These are phyloP conservation scores for Colletotrichum sp. DNA, from an alignment of 2,329 filamentous ascomycete species.

Conservation along the genomic window DNA sequence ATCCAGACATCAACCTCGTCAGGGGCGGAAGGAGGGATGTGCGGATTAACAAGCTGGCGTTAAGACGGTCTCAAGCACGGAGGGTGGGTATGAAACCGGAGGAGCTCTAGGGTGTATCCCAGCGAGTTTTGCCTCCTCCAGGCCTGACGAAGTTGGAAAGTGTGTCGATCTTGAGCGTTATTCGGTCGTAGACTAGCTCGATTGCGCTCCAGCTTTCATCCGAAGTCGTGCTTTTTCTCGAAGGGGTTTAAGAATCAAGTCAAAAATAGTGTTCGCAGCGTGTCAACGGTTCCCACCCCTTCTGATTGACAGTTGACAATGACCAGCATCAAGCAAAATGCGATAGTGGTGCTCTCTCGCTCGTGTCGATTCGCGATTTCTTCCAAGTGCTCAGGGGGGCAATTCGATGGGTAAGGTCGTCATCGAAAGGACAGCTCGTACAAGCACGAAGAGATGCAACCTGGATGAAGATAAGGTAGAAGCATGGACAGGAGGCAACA, in stretches of 20 bases:
- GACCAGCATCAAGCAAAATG: neutral
- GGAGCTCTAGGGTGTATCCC: neutral
- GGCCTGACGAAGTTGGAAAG: neutral
- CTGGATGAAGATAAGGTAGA: neutral
- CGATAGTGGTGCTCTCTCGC: neutral
- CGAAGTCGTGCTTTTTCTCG: slow-evolving; percentile 7
- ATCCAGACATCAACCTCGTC: neutral
- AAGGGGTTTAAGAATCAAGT: neutral
- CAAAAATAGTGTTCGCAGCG: neutral
- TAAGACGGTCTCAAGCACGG: slow-evolving; percentile 4
- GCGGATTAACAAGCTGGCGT: slow-evolving; percentile 1
- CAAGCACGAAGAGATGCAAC: neutral
- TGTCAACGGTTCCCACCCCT: neutral
- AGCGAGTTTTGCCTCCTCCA: neutral
- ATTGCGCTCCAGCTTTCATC: slow-evolving; percentile 6
- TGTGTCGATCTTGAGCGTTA: neutral
- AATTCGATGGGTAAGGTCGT: neutral
- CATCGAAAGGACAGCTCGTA: neutral
- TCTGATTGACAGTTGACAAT: neutral
- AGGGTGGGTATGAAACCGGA: slow-evolving; percentile 13
- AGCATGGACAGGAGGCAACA: neutral
- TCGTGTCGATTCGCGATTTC: neutral
- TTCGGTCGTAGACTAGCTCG: neutral
- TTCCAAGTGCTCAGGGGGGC: neutral
- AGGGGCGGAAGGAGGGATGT: neutral